Conservation (phyloP, 306 rosid genomes). For the Trifolium fragiferum region DNA sequence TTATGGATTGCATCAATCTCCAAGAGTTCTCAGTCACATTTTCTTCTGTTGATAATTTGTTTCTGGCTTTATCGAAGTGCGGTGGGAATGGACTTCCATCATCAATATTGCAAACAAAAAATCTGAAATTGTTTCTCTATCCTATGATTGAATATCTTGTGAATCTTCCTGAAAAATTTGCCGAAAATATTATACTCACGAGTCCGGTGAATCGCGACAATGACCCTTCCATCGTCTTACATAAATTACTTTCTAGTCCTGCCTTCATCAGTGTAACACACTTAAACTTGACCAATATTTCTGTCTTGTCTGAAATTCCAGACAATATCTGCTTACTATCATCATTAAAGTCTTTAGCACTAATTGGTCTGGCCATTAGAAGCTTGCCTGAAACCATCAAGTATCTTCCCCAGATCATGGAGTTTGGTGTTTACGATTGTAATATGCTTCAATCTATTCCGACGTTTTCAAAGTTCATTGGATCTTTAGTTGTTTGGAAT, state of each 20-base stretch:
- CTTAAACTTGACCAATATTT: neutral
- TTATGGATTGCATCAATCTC: neutral
- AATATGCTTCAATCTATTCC: conserved; percentile 22
- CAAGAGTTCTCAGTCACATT: neutral
- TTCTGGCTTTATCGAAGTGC: fast-evolving
- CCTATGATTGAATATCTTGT: neutral
- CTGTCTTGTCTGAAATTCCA: conserved; percentile 21
- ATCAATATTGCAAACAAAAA: neutral
- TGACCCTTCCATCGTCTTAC: neutral
- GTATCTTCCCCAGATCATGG: neutral
- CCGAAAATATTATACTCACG: fast-evolving
- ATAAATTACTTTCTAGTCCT: neutral
- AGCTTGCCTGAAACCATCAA: conserved; percentile 34
- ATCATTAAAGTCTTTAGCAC: neutral
- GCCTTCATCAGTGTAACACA: neutral
- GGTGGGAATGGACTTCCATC: conserved; percentile 10
- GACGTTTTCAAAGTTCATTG: conserved; percentile 10
- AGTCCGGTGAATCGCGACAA: neutral
- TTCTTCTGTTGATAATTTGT: neutral
- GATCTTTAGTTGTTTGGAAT: neutral
- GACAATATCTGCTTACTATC: conserved; percentile 20
- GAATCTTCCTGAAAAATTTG: conserved; percentile 27
- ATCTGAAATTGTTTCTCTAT: fast-evolving
- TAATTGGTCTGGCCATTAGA: neutral
- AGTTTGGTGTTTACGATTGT: neutral